Evolutionary conservation across 371 early-diverging fungal species (phyloP).

Genomic region (Mortierella sp.): DNA sequence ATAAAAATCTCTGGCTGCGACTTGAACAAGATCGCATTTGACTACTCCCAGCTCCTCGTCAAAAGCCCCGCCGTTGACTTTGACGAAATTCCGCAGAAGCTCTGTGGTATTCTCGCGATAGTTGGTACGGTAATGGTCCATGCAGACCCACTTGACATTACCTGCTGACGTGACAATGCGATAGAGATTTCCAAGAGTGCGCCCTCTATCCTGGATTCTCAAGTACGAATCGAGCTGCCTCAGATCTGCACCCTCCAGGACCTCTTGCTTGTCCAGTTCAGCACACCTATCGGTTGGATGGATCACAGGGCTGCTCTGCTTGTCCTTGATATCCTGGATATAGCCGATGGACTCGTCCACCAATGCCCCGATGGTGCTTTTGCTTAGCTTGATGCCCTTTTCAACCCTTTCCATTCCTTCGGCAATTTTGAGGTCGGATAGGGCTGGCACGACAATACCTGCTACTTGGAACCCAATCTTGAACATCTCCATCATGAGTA

Average conservation of each 20-base stretch:
- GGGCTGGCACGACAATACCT: constrained; percentile 25
- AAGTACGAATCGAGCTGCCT: constrained; percentile 1
- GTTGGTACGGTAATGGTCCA: background rate
- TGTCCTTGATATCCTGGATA: background rate
- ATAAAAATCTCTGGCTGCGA: background rate
- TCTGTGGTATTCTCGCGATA: background rate
- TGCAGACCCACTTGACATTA: constrained; percentile 12
- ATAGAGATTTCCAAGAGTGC: constrained; percentile 11
- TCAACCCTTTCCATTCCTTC: too few relatives aligned
- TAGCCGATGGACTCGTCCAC: background rate
- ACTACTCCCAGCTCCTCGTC: background rate
- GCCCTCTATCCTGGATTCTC: background rate
- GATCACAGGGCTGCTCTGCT: too few relatives aligned
- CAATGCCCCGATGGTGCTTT: background rate
- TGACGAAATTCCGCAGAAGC: background rate
- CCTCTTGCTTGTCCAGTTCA: background rate
- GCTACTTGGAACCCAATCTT: constrained; percentile 20
- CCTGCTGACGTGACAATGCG: constrained; percentile 3
- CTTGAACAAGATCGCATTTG: background rate
- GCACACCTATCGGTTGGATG: too few relatives aligned
- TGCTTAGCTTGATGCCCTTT: background rate
- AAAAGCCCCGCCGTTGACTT: background rate
- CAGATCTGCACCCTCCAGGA: constrained; percentile 10
- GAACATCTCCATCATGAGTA: constrained; percentile 32
- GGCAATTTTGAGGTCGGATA: constrained; percentile 8